A percentile compares a stretch with the other conserved stretches of the same genome.
Evolutionary conservation across 1,284 basidiomycete species (phyloP).

Genomic region (Tremellales sp.): DNA sequence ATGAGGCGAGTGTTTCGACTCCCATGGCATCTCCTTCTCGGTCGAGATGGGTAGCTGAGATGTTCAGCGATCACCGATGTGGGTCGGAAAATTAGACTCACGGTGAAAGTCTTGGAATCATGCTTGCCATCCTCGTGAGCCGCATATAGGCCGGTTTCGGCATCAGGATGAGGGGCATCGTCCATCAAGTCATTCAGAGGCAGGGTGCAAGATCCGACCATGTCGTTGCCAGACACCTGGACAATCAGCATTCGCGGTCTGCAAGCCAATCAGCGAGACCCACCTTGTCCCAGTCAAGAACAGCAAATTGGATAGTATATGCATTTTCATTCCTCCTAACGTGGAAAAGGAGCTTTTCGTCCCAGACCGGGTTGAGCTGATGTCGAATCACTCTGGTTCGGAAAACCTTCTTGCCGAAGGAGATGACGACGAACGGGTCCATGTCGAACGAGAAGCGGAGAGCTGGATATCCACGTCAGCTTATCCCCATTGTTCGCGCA

Average conservation of each 20-base stretch:
- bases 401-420: conserved; percentile 96
- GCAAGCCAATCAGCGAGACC: conserved; percentile 2
- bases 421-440: conserved; percentile 95
- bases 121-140: conserved; percentile 55
- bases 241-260: conserved; percentile 1
- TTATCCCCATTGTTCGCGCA: conserved; percentile 8
- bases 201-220: conserved; percentile 70
- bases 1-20: conserved; percentile 43
- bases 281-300: conserved; percentile 90
- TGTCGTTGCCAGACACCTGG: conserved; percentile 75
- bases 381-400: conserved; percentile 85
- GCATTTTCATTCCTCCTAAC: conserved; percentile 79
- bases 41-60: conserved; percentile 41
- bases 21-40: conserved; percentile 44
- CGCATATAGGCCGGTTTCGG: conserved; percentile 67
- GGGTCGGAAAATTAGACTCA: conserved; percentile 43
- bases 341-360: conserved; percentile 94
- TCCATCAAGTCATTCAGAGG: conserved; percentile 67
- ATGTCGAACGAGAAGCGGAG: conserved; percentile 61
- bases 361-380: conserved; percentile 85
- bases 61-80: background rate
- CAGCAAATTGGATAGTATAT: conserved; percentile 71
- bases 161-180: conserved; percentile 67
- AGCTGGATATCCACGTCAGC: conserved; percentile 24
- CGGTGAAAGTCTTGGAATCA: conserved; percentile 67